phyloP scores from a whole-genome alignment of 768 basidiomycete species.

The Crepidotus variabilis region DNA sequence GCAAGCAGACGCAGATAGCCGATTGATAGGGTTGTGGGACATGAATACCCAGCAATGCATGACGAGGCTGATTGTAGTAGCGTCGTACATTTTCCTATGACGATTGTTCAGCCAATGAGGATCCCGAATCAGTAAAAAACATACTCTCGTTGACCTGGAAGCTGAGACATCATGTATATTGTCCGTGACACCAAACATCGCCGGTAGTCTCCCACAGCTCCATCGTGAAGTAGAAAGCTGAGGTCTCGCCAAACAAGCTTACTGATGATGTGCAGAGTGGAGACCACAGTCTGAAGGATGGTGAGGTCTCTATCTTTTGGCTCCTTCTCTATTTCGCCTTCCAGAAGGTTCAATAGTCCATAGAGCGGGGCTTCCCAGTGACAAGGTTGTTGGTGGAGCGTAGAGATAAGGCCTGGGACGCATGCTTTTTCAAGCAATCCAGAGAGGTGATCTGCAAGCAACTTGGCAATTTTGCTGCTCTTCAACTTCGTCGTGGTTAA shows the following conservation, averaged over 20 bases:
- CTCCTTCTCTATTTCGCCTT: neutral
- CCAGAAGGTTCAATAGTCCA: neutral
- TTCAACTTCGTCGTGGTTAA: neutral
- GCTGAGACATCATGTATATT: neutral
- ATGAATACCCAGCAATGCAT: constrained; percentile 2
- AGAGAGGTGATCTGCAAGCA: neutral
- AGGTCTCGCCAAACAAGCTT: neutral
- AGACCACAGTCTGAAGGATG: neutral
- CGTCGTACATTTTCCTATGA: constrained; percentile 1
- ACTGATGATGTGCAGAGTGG: neutral
- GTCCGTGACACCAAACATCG: neutral
- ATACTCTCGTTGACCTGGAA: neutral
- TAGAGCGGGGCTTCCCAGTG: neutral
- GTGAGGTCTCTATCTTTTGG: neutral
- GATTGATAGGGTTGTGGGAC: neutral
- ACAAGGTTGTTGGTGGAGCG: neutral
- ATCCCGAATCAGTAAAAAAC: neutral
- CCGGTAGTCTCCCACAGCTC: neutral
- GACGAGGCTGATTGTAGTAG: neutral
- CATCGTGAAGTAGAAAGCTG: neutral
- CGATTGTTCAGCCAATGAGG: neutral
- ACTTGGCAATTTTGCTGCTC: neutral
- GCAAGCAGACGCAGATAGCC: neutral
- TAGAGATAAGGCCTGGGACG: neutral
- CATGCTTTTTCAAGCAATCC: neutral